phyloP scores from a whole-genome alignment of 805 yeast genomes.

The Kodamaea jinghongensis region DNA sequence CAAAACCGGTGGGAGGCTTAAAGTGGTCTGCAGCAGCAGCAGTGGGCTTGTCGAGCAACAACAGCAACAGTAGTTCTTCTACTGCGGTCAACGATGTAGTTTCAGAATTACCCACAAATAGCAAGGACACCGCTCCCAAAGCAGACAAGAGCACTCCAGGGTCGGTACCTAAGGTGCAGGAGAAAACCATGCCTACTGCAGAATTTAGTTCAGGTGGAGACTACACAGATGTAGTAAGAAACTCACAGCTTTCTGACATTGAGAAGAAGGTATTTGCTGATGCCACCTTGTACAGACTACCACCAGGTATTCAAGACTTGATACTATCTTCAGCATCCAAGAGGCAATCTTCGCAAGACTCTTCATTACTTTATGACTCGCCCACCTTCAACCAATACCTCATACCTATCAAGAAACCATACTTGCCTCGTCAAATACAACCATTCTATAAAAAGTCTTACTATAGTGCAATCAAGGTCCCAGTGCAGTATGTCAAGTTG shows the following conservation, averaged over 20 bases:
- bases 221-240: slow-evolving; percentile 24
- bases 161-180: no score
- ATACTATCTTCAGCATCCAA: slow-evolving; percentile 38
- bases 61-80: slow-evolving; percentile 2
- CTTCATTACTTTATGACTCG: slow-evolving; percentile 23
- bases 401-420: slow-evolving; percentile 33
- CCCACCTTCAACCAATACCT: slow-evolving; percentile 22
- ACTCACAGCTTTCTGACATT: slow-evolving; percentile 27
- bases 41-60: slow-evolving; percentile 24
- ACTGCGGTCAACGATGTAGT: slow-evolving; percentile 1
- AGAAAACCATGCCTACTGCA: not conserved
- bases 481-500: slow-evolving; percentile 33
- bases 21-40: slow-evolving; percentile 60
- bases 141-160: slow-evolving; percentile 1
- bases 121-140: slow-evolving; percentile 10
- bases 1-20: slow-evolving; percentile 51
- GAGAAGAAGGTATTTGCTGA: slow-evolving; percentile 38
- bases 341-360: slow-evolving; percentile 22
- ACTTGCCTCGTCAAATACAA: slow-evolving; percentile 26
- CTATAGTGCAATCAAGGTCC: slow-evolving; percentile 24
- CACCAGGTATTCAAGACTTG: slow-evolving; percentile 44
- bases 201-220: not conserved
- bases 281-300: slow-evolving; percentile 29
- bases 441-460: slow-evolving; percentile 7
- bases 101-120: not conserved